phyloP scores from a whole-genome alignment of 225 moss, liverwort and hornwort genomes.

The Marchantia polymorpha region DNA sequence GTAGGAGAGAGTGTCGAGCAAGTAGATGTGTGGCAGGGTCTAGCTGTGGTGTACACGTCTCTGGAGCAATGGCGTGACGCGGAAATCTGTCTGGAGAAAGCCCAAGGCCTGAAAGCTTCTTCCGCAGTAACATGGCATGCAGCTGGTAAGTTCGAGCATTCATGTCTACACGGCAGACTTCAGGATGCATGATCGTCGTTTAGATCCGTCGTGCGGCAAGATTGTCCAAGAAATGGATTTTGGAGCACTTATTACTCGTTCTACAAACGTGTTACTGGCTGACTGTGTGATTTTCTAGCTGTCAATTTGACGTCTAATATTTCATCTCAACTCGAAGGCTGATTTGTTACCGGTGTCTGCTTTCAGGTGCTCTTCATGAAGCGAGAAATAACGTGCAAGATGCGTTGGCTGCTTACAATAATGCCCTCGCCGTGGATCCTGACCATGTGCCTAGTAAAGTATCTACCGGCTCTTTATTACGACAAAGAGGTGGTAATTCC shows the following conservation, averaged over 20 bases:
- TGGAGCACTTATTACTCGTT: not conserved
- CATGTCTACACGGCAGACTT: not conserved
- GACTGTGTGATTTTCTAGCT: too few relatives aligned
- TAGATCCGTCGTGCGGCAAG: too few relatives aligned
- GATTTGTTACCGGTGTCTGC: not conserved
- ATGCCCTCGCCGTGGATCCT: slow-evolving; percentile 60
- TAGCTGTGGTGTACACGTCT: slow-evolving; percentile 68
- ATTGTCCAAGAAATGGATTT: not conserved
- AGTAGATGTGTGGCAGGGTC: slow-evolving; percentile 85
- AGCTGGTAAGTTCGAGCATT: slow-evolving; percentile 44
- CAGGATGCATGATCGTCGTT: not conserved
- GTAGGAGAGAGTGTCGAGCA: slow-evolving; percentile 51
- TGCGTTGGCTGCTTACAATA: slow-evolving; percentile 64
- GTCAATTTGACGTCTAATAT: too few relatives aligned
- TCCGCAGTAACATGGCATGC: slow-evolving; percentile 70
- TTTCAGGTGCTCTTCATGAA: slow-evolving; percentile 58
- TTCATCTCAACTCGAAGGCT: too few relatives aligned
- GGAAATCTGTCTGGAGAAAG: slow-evolving; percentile 77
- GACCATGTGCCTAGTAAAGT: slow-evolving; percentile 76
- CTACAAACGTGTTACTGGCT: not conserved
- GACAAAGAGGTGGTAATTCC: slow-evolving; percentile 54
- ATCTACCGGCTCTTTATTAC: slow-evolving; percentile 63
- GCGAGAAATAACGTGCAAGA: slow-evolving; percentile 58
- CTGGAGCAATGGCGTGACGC: slow-evolving; percentile 88
- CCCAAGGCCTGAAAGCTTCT: slow-evolving; percentile 48